Evolutionary conservation across 139 green algal species (phyloP).

Genomic region (Micromonas pusilla): DNA sequence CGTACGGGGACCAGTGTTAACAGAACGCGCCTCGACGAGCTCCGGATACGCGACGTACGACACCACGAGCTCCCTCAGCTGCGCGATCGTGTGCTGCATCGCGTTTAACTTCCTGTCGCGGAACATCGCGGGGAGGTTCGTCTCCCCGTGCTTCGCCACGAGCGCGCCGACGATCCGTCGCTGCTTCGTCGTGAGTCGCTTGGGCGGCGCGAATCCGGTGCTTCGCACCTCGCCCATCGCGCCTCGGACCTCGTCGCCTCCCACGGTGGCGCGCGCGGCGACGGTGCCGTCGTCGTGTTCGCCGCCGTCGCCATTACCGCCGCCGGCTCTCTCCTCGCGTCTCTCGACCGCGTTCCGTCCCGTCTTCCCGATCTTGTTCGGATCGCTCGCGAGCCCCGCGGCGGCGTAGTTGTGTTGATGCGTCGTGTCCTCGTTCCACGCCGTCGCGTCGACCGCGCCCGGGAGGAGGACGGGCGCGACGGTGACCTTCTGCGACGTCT

Average conservation of each 20-base stretch:
- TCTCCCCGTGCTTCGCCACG: conserved; percentile 21
- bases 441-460: neutral
- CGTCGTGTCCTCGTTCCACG: neutral
- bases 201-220: neutral
- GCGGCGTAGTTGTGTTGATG: neutral
- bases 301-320: neutral
- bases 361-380: neutral
- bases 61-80: conserved; percentile 3
- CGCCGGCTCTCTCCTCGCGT: neutral
- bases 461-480: neutral
- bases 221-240: neutral
- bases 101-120: conserved; percentile 23
- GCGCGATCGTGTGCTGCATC: conserved; percentile 24
- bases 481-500: neutral
- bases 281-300: neutral
- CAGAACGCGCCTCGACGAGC: too few species aligned
- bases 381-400: neutral
- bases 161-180: neutral
- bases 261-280: neutral
- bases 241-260: neutral
- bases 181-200: conserved; percentile 26
- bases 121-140: conserved; percentile 17
- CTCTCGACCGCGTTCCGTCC: neutral
- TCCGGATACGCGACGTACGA: neutral
- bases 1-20: too few species aligned